Conservation (phyloP, 2,329 filamentous ascomycete species). For the Dothideomycetes sp. region DNA sequence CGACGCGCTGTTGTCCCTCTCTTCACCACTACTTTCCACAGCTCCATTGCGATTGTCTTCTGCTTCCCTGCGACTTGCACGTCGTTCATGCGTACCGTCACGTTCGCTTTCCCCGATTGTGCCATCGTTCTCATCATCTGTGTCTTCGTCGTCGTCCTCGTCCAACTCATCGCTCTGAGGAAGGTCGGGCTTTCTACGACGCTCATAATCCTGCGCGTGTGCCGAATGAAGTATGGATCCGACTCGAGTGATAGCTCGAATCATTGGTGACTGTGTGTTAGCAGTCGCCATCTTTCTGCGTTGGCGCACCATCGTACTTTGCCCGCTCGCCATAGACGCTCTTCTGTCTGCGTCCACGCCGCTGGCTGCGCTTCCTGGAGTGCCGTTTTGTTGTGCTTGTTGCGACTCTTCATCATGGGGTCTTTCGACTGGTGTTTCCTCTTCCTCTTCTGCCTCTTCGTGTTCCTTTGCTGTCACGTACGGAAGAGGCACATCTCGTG, state of each 20-base stretch:
- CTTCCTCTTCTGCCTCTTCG: constrained; percentile 1
- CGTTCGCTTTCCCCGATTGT: constrained; percentile 1
- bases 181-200: constrained; percentile 51
- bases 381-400: too few relatives aligned
- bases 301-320: constrained; percentile 6
- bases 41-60: constrained; percentile 1
- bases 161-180: constrained; percentile 23
- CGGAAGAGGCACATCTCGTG: constrained; percentile 75
- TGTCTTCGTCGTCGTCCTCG: constrained; percentile 27
- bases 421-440: constrained; percentile 1
- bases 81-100: not conserved
- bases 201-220: constrained; percentile 86
- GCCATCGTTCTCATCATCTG: constrained; percentile 21
- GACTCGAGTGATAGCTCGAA: constrained; percentile 42
- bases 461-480: constrained; percentile 45
- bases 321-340: not conserved
- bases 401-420: constrained; percentile 6
- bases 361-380: too few relatives aligned
- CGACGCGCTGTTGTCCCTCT: constrained; percentile 4
- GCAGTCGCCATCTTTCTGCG: constrained; percentile 18
- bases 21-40: not conserved
- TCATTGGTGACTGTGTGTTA: constrained; percentile 27
- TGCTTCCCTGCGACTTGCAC: not conserved
- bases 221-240: constrained; percentile 69
- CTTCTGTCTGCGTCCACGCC: constrained; percentile 8